Percentiles rank a stretch among this genome's conserved stretches.
Conservation (phyloP, 1,284 basidiomycete species). For the Meira nashicola region DNA sequence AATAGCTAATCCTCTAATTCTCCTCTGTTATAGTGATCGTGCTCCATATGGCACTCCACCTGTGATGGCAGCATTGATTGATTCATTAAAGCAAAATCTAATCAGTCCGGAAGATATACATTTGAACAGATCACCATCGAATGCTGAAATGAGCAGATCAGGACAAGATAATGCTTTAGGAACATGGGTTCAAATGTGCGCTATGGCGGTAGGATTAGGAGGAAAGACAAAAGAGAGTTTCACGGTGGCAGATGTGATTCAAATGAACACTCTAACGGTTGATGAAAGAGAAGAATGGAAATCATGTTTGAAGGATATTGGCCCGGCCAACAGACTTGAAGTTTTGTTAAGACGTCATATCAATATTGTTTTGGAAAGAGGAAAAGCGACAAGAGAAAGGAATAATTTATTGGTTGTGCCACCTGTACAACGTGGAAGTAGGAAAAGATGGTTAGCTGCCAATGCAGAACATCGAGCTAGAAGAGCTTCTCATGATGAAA, state of each 20-base stretch:
- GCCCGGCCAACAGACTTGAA: background rate
- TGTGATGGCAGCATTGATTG: conserved; percentile 4
- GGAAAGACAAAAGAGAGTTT: conserved; percentile 1
- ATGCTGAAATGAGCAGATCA: too few species aligned
- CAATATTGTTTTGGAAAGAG: conserved; percentile 6
- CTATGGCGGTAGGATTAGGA: background rate
- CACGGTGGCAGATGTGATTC: conserved; percentile 1
- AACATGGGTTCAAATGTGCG: background rate
- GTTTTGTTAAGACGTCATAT: background rate
- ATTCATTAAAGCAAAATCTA: background rate
- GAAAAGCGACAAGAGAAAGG: conserved; percentile 6
- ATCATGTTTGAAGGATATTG: background rate
- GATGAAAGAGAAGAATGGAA: background rate
- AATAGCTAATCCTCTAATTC: background rate
- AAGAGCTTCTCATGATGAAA: conserved; percentile 7
- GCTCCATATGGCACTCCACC: conserved; percentile 14
- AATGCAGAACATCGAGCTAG: conserved; percentile 6
- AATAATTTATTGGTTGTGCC: conserved; percentile 11
- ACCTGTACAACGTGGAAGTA: conserved; percentile 10
- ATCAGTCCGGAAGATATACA: too few species aligned
- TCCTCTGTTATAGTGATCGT: conserved; percentile 1
- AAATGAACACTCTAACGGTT: too few species aligned
- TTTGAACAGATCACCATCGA: too few species aligned
- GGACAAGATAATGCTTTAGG: too few species aligned
- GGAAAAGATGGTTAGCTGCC: conserved; percentile 8